Conservation (phyloP, 179 eudicot genomes). For the Heliamphora pulchella region DNA sequence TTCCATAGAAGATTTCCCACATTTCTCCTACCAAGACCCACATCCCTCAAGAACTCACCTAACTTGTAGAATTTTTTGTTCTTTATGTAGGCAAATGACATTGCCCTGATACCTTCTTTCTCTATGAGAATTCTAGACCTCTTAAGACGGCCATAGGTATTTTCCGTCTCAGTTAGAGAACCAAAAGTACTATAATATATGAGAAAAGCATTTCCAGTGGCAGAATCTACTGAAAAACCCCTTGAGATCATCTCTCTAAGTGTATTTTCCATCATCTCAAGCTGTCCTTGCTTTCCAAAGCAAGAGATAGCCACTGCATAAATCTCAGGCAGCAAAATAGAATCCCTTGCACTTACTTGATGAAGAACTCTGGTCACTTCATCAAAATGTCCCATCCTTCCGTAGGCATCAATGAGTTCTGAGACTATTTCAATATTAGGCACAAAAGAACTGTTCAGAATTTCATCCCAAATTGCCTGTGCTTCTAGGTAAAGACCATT, state of each 20-base stretch:
- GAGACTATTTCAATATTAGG: conserved; percentile 43
- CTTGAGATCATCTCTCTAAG: conserved; percentile 57
- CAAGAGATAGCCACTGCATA: conserved; percentile 45
- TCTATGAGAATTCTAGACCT: conserved; percentile 61
- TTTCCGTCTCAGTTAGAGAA: conserved; percentile 54
- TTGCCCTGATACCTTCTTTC: conserved; percentile 56
- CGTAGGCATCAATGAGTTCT: conserved; percentile 41
- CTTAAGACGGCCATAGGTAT: conserved; percentile 66
- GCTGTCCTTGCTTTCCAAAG: conserved; percentile 63
- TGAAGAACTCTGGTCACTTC: conserved; percentile 40
- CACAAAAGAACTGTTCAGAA: conserved; percentile 41
- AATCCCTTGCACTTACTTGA: conserved; percentile 37
- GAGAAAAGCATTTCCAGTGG: conserved; percentile 61
- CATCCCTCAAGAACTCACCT: conserved; percentile 66
- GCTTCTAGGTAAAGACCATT: conserved; percentile 43
- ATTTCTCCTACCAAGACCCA: conserved; percentile 75
- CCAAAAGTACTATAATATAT: conserved; percentile 57
- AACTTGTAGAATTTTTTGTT: conserved; percentile 53
- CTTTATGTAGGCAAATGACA: conserved; percentile 52
- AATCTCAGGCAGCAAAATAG: conserved; percentile 36
- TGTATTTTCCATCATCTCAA: conserved; percentile 56
- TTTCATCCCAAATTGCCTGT: conserved; percentile 47
- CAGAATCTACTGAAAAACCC: conserved; percentile 59
- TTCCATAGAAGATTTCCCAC: conserved; percentile 90
- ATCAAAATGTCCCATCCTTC: conserved; percentile 33